Base-by-base conservation (phyloP, 371 early-diverging fungal genomes). In the Zopfochytrium polystomum region DNA sequence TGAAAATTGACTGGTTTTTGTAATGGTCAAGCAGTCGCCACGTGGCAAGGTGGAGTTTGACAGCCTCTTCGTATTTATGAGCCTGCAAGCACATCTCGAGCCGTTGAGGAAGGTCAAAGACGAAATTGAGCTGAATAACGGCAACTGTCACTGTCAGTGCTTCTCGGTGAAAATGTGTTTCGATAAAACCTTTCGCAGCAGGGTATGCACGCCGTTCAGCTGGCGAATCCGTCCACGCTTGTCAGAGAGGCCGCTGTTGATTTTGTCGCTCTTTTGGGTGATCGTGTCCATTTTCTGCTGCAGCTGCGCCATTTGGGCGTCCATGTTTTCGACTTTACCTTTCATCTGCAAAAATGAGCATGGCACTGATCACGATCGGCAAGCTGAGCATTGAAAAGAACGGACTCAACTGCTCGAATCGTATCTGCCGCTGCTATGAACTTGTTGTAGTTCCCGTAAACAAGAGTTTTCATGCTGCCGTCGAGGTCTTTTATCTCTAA, bases 401-500 rank as follows among this genome's bases (percentile, higher is more conserved):
- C 11, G 42, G 57, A 57, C 50, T 35, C 44, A 15, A 55, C 45
- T 9, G 18, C 55, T 23, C 51, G 51, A 35, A 96, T 90, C 0
- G 95, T 92, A 58, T 93, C 93, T 0, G 93, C 90, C 0, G 96
- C 96, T 45, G 87, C 85, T 50, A 95, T 91, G 63, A 96, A 95
- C 77, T 92, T 92, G 82, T 80, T 89, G 62, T 96, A 96, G 78
- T 96, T 96, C 72, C 94, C 93, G 66, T 96, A 96, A 1, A 96
- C 96, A 22, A 96, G 77, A 0, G 95, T 93, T 68, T 96, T 94
- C 91, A 93, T 91, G 38, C 91, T 91, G n/a, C 92, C 90, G 62
- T 96, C 93, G 59, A 96, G 84, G 54, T 92, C 86, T 60, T 89
- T 79, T 48, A 91, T 86, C 52, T 90, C 91, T 80, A 60, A 15